Conservation (phyloP, 345 rosid genomes). For the Syzygium jambos region DNA sequence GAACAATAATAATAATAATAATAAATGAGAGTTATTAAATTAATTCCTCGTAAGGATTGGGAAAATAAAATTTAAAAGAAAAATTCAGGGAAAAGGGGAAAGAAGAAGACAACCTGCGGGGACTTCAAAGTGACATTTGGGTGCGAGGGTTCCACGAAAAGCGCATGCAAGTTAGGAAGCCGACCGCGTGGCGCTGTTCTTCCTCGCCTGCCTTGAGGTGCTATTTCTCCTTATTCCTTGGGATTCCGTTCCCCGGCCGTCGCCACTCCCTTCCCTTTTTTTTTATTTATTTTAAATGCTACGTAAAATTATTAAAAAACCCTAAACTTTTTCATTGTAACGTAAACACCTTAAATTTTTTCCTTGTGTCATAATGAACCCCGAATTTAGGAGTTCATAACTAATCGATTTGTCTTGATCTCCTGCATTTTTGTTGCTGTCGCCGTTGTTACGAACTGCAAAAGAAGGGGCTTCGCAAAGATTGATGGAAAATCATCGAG, state of each 20-base stretch:
- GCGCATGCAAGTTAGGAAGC: background rate
- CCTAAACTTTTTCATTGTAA: too few species aligned
- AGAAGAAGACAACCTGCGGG: background rate
- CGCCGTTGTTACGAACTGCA: background rate
- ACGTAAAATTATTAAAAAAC: too few species aligned
- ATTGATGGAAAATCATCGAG: background rate
- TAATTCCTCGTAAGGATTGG: background rate
- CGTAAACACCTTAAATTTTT: too few species aligned
- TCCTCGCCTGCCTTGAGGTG: background rate
- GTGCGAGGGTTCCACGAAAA: background rate
- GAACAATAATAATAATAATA: background rate
- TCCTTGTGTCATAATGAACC: too few species aligned
- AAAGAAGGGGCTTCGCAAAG: background rate
- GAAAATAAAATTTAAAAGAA: background rate
- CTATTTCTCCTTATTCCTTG: background rate
- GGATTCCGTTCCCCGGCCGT: background rate
- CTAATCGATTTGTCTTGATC: background rate
- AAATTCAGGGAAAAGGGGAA: background rate
- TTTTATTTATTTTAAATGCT: background rate
- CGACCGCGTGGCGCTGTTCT: background rate
- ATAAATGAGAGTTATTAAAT: background rate
- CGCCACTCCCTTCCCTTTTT: background rate
- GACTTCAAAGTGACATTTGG: background rate
- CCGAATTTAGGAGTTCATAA: background rate
- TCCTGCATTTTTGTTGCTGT: background rate